A percentile compares a stretch with the other conserved stretches of the same genome.
Conservation (phyloP, 169 alveolate species). For the Ichthyophthirius multifiliis region DNA sequence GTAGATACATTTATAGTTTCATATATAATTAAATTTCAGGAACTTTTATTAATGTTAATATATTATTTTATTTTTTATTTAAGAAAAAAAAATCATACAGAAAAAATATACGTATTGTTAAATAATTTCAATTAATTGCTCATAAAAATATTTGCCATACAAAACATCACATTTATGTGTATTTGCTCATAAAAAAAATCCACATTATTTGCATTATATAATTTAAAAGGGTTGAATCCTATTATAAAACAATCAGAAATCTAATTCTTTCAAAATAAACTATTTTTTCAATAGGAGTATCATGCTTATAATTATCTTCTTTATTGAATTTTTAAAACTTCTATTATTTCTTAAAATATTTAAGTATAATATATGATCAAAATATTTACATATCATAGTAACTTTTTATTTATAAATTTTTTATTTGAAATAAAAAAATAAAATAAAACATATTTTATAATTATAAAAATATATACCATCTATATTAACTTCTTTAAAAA, state of each 20-base stretch:
- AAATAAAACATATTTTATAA: neutral
- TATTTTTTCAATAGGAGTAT: slow-evolving; percentile 69
- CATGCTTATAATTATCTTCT: slow-evolving; percentile 76
- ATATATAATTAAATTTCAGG: slow-evolving; percentile 71
- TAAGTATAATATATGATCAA: slow-evolving; percentile 70
- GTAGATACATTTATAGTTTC: slow-evolving; percentile 69
- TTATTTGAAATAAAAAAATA: neutral
- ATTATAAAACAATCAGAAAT: slow-evolving; percentile 69
- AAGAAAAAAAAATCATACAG: neutral
- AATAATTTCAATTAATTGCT: slow-evolving; percentile 74
- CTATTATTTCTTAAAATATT: slow-evolving; percentile 75
- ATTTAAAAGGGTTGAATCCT: slow-evolving; percentile 64
- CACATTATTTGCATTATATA: slow-evolving; percentile 57
- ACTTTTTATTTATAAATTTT: slow-evolving; percentile 32
- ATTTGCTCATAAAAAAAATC: slow-evolving; percentile 31
- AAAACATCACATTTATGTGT: slow-evolving; percentile 75
- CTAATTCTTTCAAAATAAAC: slow-evolving; percentile 69
- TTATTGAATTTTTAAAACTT: slow-evolving; percentile 69
- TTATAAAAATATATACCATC: slow-evolving; percentile 43
- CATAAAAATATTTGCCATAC: slow-evolving; percentile 69
- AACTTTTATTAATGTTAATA: neutral
- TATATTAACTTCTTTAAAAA: slow-evolving; percentile 60
- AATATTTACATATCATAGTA: slow-evolving; percentile 75
- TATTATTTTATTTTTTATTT: too few relatives aligned
- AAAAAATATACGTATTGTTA: slow-evolving; percentile 63